Base-by-base conservation (phyloP, 176 grass and related monocot genomes). In the Chloris gayana region DNA sequence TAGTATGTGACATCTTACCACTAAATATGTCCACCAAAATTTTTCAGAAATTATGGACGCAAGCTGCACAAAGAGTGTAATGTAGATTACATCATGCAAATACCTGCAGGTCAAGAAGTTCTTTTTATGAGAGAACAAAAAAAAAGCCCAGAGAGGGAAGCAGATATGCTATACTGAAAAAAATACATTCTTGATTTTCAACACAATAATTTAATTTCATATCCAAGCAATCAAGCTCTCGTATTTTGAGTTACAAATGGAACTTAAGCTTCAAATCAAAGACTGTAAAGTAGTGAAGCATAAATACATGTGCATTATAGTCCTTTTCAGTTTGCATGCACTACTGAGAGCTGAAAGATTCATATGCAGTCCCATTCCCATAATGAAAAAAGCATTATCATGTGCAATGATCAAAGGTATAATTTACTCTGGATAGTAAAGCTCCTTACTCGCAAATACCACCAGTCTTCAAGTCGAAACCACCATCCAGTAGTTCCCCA, bases 21-120 rank as follows among this genome's bases (percentile, higher is more conserved):
- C 92, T 66, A 93, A 51, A 80, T 93, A 99, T 50, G 90, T 95
- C 96, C 88, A 99, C 96, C 96, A 99, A 88, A 99, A 91, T 65
- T 99, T 99, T 76, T 60, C 96, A 82, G 92, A 95, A 84, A 95
- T 84, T 73, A 99, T 93, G 58, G 96, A 95, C 64, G 70, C 85
- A 66, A 95, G 74, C 56, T 95, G 92, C 64, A 99, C 96, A 87
- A 99, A 99, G 4, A 78, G 76, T 39, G 89, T 98, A 83, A 98
- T 94, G 80, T 92, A 94, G 78, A 99, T 95, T 75, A 99, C 88
- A 82, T 99, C 92, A 84, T 95, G 87, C 71, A 99, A 74, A 89
- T 95, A 95, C 67, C 96, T 95, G 86, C 78, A 83, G 5, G 46
- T n/a, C n/a, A n/a, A 31, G 50, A 66, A 67, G 18, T 11, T 39